These are phyloP conservation scores for Rhynchospora pubera DNA, from an alignment of 176 grass and related monocot genomes.

Conservation along the genomic window DNA sequence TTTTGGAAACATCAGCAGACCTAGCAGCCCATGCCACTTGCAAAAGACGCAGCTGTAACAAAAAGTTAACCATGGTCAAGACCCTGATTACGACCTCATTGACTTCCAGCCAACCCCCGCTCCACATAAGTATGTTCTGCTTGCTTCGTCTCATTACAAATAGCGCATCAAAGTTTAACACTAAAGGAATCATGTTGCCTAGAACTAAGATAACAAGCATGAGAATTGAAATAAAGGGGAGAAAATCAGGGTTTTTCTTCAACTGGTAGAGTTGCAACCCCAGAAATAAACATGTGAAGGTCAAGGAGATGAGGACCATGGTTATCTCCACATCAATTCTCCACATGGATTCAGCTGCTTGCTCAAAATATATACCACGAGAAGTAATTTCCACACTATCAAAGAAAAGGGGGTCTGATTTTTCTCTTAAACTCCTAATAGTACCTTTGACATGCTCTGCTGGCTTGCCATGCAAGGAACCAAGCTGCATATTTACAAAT, in stretches of 20 bases:
- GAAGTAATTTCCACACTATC: constrained; percentile 7
- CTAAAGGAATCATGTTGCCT: constrained; percentile 35
- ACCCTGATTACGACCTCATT: constrained; percentile 40
- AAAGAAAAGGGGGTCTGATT: constrained; percentile 49
- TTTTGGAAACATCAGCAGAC: constrained; percentile 41
- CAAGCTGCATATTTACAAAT: constrained; percentile 31
- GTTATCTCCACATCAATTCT: constrained; percentile 30
- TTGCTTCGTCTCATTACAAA: constrained; percentile 38
- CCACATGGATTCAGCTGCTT: constrained; percentile 2
- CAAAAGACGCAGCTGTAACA: constrained; percentile 51
- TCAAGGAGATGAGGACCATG: constrained; percentile 37
- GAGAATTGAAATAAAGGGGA: constrained; percentile 32
- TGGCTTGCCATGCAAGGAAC: constrained; percentile 1
- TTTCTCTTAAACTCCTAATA: constrained; percentile 49
- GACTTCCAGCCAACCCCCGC: constrained; percentile 21
- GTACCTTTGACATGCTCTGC: constrained; percentile 13
- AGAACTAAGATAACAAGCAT: constrained; percentile 47
- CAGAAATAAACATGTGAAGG: constrained; percentile 35
- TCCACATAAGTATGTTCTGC: background rate
- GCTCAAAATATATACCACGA: background rate
- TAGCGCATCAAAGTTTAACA: constrained; percentile 44
- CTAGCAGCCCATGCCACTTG: constrained; percentile 71
- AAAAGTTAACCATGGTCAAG: constrained; percentile 36
- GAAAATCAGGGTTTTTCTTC: constrained; percentile 22
- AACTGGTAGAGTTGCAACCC: constrained; percentile 29